Evolutionary conservation across 192 early-diverging fungal genomes (phyloP), one percentile per base, ranked within the genome.

Genomic region (Mortierella alpina): DNA sequence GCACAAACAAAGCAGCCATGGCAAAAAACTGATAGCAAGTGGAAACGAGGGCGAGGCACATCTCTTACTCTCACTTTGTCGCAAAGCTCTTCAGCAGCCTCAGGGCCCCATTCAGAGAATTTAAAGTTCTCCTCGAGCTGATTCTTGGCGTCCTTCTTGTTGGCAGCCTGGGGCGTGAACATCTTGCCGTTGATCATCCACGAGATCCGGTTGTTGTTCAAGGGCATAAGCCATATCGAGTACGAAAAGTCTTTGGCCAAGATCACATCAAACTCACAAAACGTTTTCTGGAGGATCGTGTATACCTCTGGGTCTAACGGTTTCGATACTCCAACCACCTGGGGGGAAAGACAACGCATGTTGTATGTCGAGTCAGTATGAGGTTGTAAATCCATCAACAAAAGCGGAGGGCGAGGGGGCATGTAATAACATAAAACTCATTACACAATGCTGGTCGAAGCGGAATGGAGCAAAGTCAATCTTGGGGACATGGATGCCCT

Each of bases 401-500:
- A 31, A 31, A n/a, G n/a, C 31, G 31, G 31, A 31, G 31, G 31
- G 31, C 31, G 3, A 31, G 31, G 56, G 56, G 23, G 22, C 1
- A 57, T 57, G 56, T 51, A 51, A 15, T n/a, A 12, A n/a, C 1
- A 18, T 20, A 20, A 6, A 6, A 23, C 10, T 57, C 15, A 22
- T 46, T 48, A 63, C 61, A 20, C 61, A 63, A 9, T 63, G 61
- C 46, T 49, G 17, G 46, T 63, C 61, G 7, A 63, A 63, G 45
- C 61, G 61, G 40, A 63, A 46, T n/a, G 61, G 61, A 11, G 61
- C 61, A 48, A 63, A 63, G 46, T 63, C 61, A 6, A 46, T 7
- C 40, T 63, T 39, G 40, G 61, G 46, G 10, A 63, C 61, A 63
- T 10, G 6, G 3, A 48, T 22, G 22, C 61, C 61, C 20, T 46